phyloP scores from a whole-genome alignment of 495 filamentous ascomycete species.

The Ramalina intermedia region DNA sequence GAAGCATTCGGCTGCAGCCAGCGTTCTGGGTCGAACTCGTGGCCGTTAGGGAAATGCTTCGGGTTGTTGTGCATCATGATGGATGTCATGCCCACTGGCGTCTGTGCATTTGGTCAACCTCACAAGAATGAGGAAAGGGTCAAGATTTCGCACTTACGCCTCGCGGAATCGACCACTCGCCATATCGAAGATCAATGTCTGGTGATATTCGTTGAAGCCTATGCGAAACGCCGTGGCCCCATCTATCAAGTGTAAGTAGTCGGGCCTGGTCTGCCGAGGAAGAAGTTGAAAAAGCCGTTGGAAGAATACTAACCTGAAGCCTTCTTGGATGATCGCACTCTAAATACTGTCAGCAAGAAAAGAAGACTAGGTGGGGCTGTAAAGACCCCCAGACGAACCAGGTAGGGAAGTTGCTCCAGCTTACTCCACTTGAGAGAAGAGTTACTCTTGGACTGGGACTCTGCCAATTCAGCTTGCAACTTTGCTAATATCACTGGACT shows the following conservation, averaged over 20 bases:
- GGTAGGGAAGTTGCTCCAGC: slow-evolving; percentile 33
- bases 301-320: slow-evolving; percentile 12
- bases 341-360: not conserved
- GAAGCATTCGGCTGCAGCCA: slow-evolving; percentile 15
- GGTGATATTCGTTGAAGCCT: slow-evolving; percentile 20
- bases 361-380: no score
- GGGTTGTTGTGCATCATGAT: slow-evolving; percentile 21
- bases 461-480: slow-evolving; percentile 22
- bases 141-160: not conserved
- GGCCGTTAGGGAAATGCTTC: slow-evolving; percentile 17
- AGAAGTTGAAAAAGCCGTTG: no score
- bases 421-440: slow-evolving; percentile 16
- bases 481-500: slow-evolving; percentile 18
- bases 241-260: not conserved
- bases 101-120: slow-evolving; percentile 3
- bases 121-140: not conserved
- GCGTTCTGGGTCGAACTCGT: slow-evolving; percentile 30
- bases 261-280: no score
- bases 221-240: slow-evolving; percentile 18
- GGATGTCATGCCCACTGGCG: slow-evolving; percentile 26
- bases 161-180: slow-evolving; percentile 4
- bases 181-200: slow-evolving; percentile 6
- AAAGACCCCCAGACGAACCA: not conserved
- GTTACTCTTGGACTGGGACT: not conserved
- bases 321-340: slow-evolving; percentile 24